phyloP scores from a whole-genome alignment of 2,329 filamentous ascomycete genomes.

The Rhexocercosporidium sp. region DNA sequence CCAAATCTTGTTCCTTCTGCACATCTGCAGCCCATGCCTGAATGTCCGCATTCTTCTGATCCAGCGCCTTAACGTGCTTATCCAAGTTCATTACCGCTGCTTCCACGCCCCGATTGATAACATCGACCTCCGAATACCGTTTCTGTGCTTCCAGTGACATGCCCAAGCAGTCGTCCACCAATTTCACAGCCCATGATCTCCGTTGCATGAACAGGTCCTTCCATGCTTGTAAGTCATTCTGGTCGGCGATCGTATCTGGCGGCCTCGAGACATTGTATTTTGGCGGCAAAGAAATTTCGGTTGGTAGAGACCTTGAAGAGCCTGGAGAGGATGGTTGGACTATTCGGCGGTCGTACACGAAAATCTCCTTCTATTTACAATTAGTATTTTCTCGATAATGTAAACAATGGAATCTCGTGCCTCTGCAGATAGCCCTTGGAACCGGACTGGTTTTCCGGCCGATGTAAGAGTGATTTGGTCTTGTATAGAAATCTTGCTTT shows the following conservation, averaged over 20 bases:
- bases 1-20: slow-evolving; percentile 68
- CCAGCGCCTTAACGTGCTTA: slow-evolving; percentile 72
- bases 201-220: slow-evolving; percentile 83
- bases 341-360: slow-evolving; percentile 85
- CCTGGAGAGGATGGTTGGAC: slow-evolving; percentile 61
- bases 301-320: slow-evolving; percentile 49
- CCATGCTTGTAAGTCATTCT: slow-evolving; percentile 86
- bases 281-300: slow-evolving; percentile 57
- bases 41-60: slow-evolving; percentile 73
- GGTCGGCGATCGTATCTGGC: slow-evolving; percentile 83
- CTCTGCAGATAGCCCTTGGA: slow-evolving; percentile 79
- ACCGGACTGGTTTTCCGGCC: slow-evolving; percentile 59
- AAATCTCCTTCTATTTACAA: slow-evolving; percentile 75
- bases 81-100: slow-evolving; percentile 87
- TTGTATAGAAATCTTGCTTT: slow-evolving; percentile 74
- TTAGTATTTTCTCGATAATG: slow-evolving; percentile 26
- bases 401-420: slow-evolving; percentile 50
- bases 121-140: slow-evolving; percentile 73
- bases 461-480: slow-evolving; percentile 88
- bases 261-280: slow-evolving; percentile 66
- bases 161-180: slow-evolving; percentile 71
- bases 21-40: slow-evolving; percentile 73
- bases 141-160: slow-evolving; percentile 68
- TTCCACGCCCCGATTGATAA: slow-evolving; percentile 79
- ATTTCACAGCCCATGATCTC: slow-evolving; percentile 75